Conservation (phyloP, 495 filamentous ascomycete species). For the Neurospora sp. region DNA sequence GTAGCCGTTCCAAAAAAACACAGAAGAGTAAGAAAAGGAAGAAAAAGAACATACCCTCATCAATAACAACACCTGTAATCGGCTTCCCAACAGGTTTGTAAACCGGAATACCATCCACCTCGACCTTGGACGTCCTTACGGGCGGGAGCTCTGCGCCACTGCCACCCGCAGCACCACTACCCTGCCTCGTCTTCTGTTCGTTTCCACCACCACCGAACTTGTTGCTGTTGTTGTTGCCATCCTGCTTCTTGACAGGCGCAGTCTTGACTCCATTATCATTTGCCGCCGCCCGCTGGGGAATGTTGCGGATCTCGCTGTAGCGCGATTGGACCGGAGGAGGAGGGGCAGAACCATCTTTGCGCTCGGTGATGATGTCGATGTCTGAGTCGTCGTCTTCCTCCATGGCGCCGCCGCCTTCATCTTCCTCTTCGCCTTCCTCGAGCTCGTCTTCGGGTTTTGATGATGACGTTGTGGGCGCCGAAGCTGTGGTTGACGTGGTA, state of each 20-base stretch:
- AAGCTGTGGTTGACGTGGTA: conserved; percentile 1
- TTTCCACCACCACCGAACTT: not conserved
- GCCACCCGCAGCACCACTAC: conserved; percentile 1
- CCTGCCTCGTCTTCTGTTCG: not conserved
- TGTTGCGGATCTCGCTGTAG: conserved; percentile 57
- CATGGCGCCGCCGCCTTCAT: conserved; percentile 58
- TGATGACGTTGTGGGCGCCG: conserved; percentile 3
- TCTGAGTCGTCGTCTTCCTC: conserved; percentile 55
- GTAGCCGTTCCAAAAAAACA: too few relatives aligned
- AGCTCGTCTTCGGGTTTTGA: conserved; percentile 33
- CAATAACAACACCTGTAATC: conserved; percentile 75
- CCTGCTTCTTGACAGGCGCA: conserved; percentile 31
- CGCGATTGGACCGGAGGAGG: conserved; percentile 37
- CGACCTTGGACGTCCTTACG: conserved; percentile 65
- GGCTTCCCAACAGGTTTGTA: conserved; percentile 66
- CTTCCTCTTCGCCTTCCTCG: conserved; percentile 53
- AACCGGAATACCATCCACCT: conserved; percentile 72
- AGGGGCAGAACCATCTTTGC: conserved; percentile 67
- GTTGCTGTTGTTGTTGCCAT: conserved; percentile 4
- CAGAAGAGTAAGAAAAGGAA: not conserved
- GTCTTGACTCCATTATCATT: conserved; percentile 34
- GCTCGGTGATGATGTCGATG: conserved; percentile 88
- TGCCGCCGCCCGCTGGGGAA: conserved; percentile 50
- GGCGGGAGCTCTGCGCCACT: conserved; percentile 34
- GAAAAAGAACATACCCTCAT: conserved; percentile 41